A percentile compares a stretch with the other conserved stretches of the same genome.
These are phyloP conservation scores for Flaveria ramosissima DNA, from an alignment of 129 eudicot genomes.

Conservation along the genomic window DNA sequence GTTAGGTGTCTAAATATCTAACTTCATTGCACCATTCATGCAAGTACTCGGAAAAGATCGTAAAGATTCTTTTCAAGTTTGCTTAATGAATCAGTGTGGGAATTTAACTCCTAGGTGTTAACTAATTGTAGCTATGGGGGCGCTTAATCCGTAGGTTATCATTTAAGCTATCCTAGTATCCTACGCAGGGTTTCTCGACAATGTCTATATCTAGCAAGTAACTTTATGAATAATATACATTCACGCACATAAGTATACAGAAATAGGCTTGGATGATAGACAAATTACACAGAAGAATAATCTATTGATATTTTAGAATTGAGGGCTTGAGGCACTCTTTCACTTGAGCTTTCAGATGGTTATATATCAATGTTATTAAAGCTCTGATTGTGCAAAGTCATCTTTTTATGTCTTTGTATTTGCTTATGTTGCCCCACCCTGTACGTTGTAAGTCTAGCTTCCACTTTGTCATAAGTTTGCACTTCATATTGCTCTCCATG, in stretches of 20 bases:
- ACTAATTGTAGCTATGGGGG: neutral
- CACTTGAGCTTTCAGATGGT: neutral
- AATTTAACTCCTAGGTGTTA: neutral
- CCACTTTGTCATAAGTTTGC: neutral
- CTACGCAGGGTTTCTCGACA: neutral
- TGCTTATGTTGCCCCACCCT: neutral
- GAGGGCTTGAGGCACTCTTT: neutral
- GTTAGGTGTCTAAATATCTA: neutral
- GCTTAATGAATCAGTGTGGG: neutral
- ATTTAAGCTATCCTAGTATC: neutral
- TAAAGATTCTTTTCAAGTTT: neutral
- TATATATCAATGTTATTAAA: neutral
- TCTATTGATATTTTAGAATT: too few species aligned
- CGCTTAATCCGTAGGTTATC: neutral
- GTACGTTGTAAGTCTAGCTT: neutral
- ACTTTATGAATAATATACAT: neutral
- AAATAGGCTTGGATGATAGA: neutral
- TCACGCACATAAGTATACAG: neutral
- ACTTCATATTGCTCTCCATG: neutral
- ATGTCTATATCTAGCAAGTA: neutral
- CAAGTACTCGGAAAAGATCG: neutral
- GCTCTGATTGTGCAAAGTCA: neutral
- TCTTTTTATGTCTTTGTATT: neutral
- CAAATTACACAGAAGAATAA: neutral
- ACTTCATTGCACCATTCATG: neutral